phyloP scores from a whole-genome alignment of 2,329 filamentous ascomycete species.

The Aspergillus sp. region DNA sequence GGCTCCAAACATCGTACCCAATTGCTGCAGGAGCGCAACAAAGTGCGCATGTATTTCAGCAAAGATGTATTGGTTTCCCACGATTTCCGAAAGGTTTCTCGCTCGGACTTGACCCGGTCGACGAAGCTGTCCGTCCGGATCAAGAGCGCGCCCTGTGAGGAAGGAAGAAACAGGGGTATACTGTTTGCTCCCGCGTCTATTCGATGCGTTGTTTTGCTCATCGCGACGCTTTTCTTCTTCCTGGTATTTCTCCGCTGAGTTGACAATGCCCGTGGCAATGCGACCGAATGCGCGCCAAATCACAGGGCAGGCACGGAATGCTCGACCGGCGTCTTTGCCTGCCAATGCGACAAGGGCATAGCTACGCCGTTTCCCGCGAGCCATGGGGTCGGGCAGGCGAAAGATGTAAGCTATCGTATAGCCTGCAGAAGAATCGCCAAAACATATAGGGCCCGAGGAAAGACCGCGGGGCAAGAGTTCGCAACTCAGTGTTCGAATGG shows the following conservation, averaged over 20 bases:
- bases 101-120: slow-evolving; percentile 56
- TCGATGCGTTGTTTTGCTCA: slow-evolving; percentile 34
- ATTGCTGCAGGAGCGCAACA: slow-evolving; percentile 51
- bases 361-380: slow-evolving; percentile 57
- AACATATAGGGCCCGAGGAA: slow-evolving; percentile 60
- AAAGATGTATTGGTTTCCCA: slow-evolving; percentile 61
- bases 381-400: slow-evolving; percentile 59
- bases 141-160: slow-evolving; percentile 57
- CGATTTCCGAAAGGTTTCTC: slow-evolving; percentile 60
- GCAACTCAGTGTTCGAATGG: slow-evolving; percentile 60
- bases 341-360: slow-evolving; percentile 61
- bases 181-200: slow-evolving; percentile 38
- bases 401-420: slow-evolving; percentile 64
- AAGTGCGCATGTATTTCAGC: slow-evolving; percentile 59
- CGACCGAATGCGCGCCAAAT: slow-evolving; percentile 58
- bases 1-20: slow-evolving; percentile 50
- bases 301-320: slow-evolving; percentile 49
- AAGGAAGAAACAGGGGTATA: slow-evolving; percentile 62
- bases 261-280: slow-evolving; percentile 56
- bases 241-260: slow-evolving; percentile 47
- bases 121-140: slow-evolving; percentile 58
- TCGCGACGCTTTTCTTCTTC: slow-evolving; percentile 49
- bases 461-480: slow-evolving; percentile 59
- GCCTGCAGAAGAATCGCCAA: slow-evolving; percentile 57
- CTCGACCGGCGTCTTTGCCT: slow-evolving; percentile 53